A percentile compares a stretch with the other conserved stretches of the same genome.
phyloP scores from a whole-genome alignment of 2,329 filamentous ascomycete genomes.

The Aspergillus tubingensis region DNA sequence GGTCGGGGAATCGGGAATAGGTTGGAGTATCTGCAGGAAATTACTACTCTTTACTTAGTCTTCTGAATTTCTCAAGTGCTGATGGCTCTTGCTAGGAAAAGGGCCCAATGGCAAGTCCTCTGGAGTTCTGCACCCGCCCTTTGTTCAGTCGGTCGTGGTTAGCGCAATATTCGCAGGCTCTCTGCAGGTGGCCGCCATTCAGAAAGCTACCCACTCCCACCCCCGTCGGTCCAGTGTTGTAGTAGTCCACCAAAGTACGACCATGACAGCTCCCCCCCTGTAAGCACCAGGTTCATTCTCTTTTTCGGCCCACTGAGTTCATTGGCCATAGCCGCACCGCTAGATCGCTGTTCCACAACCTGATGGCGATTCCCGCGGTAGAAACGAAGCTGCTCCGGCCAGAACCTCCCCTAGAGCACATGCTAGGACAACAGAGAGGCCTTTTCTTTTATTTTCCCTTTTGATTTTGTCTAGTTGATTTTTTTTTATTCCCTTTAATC shows the following conservation, averaged over 20 bases:
- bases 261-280: conserved; percentile 20
- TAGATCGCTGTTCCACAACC: conserved; percentile 36
- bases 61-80: conserved; percentile 13
- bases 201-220: conserved; percentile 10
- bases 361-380: conserved; percentile 24
- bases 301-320: conserved; percentile 24
- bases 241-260: conserved; percentile 15
- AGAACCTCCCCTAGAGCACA: conserved; percentile 18
- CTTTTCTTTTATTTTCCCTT: conserved; percentile 1
- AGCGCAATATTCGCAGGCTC: conserved; percentile 17
- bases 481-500: neutral
- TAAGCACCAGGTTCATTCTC: conserved; percentile 34
- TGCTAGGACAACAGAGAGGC: conserved; percentile 18
- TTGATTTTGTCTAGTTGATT: neutral
- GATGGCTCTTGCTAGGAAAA: conserved; percentile 10
- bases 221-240: conserved; percentile 18
- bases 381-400: conserved; percentile 20
- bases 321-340: conserved; percentile 32
- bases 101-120: conserved; percentile 15
- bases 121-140: conserved; percentile 15
- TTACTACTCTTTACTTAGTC: too few relatives aligned
- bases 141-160: conserved; percentile 10
- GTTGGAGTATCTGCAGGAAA: conserved; percentile 22
- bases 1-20: conserved; percentile 26
- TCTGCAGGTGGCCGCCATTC: conserved; percentile 33